Conservation (phyloP, 2,329 filamentous ascomycete species). For the Ambrosiella xylebori region DNA sequence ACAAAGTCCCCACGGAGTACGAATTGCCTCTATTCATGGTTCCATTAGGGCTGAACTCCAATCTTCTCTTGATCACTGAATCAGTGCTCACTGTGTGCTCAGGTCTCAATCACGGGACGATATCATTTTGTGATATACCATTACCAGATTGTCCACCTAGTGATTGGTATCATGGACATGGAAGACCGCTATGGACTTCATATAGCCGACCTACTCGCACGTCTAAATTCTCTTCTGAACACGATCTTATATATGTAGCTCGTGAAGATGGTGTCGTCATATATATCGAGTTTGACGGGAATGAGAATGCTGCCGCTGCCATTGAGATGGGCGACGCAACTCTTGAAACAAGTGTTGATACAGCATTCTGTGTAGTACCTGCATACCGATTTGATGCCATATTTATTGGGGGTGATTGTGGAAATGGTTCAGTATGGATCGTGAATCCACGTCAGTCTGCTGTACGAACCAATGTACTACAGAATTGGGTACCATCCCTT, state of each 20-base stretch:
- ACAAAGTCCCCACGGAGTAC: slow-evolving; percentile 17
- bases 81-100: slow-evolving; percentile 39
- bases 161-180: slow-evolving; percentile 28
- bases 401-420: slow-evolving; percentile 60
- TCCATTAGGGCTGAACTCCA: slow-evolving; percentile 51
- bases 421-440: slow-evolving; percentile 60
- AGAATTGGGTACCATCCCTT: slow-evolving; percentile 44
- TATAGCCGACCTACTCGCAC: slow-evolving; percentile 68
- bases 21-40: slow-evolving; percentile 53
- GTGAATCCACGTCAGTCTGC: slow-evolving; percentile 38
- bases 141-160: slow-evolving; percentile 26
- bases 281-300: slow-evolving; percentile 49
- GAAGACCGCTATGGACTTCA: slow-evolving; percentile 53
- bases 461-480: slow-evolving; percentile 31
- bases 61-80: slow-evolving; percentile 52
- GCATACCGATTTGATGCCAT: slow-evolving; percentile 52
- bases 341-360: slow-evolving; percentile 49
- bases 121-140: slow-evolving; percentile 29
- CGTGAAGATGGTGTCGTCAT: slow-evolving; percentile 73
- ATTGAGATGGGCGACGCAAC: slow-evolving; percentile 17
- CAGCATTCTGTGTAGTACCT: slow-evolving; percentile 60
- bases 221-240: slow-evolving; percentile 39
- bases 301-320: slow-evolving; percentile 23
- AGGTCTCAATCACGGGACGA: slow-evolving; percentile 34
- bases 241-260: slow-evolving; percentile 70